Conservation (phyloP, 2,329 filamentous ascomycete genomes). For the Pseudogymnoascus pannorum region DNA sequence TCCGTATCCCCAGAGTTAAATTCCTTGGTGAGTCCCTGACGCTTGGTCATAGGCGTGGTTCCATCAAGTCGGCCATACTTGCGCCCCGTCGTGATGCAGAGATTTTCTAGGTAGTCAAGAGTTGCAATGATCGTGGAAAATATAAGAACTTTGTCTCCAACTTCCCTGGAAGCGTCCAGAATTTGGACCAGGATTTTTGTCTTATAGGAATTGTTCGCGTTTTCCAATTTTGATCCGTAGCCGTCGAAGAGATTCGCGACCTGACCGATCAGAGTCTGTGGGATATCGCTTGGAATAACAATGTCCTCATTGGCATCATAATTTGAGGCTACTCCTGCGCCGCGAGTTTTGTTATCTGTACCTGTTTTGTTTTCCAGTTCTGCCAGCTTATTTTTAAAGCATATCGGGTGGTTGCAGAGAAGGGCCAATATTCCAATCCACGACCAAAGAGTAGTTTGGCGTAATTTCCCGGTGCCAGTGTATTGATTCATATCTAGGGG, state of each 20-base stretch:
- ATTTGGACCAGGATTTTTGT: slow-evolving; percentile 61
- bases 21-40: slow-evolving; percentile 56
- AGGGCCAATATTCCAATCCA: slow-evolving; percentile 46
- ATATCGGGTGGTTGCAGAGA: slow-evolving; percentile 50
- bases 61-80: slow-evolving; percentile 62
- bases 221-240: slow-evolving; percentile 31
- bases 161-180: slow-evolving; percentile 52
- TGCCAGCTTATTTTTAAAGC: slow-evolving; percentile 38
- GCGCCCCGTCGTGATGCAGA: slow-evolving; percentile 44
- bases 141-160: slow-evolving; percentile 68
- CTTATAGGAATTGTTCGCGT: slow-evolving; percentile 53
- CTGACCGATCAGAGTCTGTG: neutral
- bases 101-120: slow-evolving; percentile 58
- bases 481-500: slow-evolving; percentile 18
- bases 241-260: slow-evolving; percentile 10
- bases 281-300: neutral
- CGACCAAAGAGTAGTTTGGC: slow-evolving; percentile 41
- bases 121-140: slow-evolving; percentile 70
- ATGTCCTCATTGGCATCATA: slow-evolving; percentile 15
- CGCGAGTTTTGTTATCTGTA: neutral
- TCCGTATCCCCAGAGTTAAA: slow-evolving; percentile 57
- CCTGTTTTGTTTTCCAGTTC: slow-evolving; percentile 26
- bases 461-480: slow-evolving; percentile 30
- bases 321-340: neutral
- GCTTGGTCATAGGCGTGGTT: slow-evolving; percentile 42